Conservation (phyloP, 2,329 filamentous ascomycete genomes). For the Colletotrichum filicis region DNA sequence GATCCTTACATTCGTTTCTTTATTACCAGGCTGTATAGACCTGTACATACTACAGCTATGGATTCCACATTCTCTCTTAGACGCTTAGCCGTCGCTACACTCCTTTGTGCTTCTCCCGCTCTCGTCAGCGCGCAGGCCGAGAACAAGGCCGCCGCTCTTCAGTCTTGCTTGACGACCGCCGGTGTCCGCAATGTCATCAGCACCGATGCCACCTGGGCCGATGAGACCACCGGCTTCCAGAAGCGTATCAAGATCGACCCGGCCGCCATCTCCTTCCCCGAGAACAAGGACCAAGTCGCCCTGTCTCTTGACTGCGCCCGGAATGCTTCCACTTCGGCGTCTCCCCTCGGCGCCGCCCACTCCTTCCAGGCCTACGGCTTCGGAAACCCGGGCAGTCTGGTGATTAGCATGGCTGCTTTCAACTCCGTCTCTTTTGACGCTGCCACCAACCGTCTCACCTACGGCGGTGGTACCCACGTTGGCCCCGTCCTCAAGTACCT, state of each 20-base stretch:
- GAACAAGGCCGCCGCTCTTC: conserved; percentile 24
- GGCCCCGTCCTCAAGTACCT: conserved; percentile 32
- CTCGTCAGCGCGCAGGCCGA: conserved; percentile 26
- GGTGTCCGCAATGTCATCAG: conserved; percentile 34
- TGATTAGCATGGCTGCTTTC: conserved; percentile 36
- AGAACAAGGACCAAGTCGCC: conserved; percentile 33
- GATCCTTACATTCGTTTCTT: conserved; percentile 12
- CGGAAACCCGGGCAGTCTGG: conserved; percentile 31
- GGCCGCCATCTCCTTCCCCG: conserved; percentile 33
- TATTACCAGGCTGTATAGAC: not conserved
- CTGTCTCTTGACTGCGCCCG: conserved; percentile 34
- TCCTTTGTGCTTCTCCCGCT: conserved; percentile 29
- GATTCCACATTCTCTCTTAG: conserved; percentile 31
- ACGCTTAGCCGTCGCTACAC: conserved; percentile 34
- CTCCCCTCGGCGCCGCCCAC: conserved; percentile 31
- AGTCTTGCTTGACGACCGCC: conserved; percentile 30
- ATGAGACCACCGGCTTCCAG: conserved; percentile 32
- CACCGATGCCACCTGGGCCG: conserved; percentile 29
- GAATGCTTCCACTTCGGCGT: conserved; percentile 29
- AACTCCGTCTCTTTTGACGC: conserved; percentile 24
- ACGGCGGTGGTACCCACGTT: conserved; percentile 30
- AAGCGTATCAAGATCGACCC: conserved; percentile 34
- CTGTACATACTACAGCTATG: conserved; percentile 27
- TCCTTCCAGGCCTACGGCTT: conserved; percentile 35
- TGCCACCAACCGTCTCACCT: conserved; percentile 30